Conservation (phyloP, 805 yeast species). For the Lipomyces yamanashiensis region DNA sequence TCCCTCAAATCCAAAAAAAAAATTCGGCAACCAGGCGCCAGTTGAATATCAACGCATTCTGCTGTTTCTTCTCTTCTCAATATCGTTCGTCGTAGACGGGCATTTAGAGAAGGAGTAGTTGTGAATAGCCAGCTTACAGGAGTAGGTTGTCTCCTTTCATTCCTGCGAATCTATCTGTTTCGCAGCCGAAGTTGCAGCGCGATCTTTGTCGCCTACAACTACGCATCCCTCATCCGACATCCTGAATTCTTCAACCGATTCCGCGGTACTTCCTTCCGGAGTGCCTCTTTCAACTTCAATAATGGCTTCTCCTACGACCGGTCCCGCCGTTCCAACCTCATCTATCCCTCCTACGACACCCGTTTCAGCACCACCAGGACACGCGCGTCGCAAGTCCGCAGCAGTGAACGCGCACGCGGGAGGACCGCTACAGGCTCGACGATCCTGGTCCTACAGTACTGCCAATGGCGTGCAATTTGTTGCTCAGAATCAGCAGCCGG, state of each 20-base stretch:
- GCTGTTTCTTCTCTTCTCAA: neutral
- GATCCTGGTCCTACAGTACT: constrained; percentile 21
- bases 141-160: neutral
- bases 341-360: neutral
- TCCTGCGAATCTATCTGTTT: neutral
- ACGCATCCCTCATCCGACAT: neutral
- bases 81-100: constrained; percentile 10
- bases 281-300: neutral
- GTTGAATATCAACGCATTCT: neutral
- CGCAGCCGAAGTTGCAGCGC: neutral
- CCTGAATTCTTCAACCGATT: neutral
- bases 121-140: neutral
- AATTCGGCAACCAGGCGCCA: neutral
- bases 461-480: constrained; percentile 15
- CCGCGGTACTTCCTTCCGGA: neutral
- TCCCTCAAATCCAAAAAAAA: constrained; percentile 1
- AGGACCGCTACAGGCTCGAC: constrained; percentile 13
- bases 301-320: neutral
- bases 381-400: constrained; percentile 25
- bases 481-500: constrained; percentile 13
- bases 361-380: constrained; percentile 16
- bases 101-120: neutral
- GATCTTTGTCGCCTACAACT: neutral
- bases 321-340: neutral
- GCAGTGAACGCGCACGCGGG: constrained; percentile 19